These are phyloP conservation scores for Hypoxylon sp. DNA, from an alignment of 2,329 filamentous ascomycete species.

Conservation along the genomic window DNA sequence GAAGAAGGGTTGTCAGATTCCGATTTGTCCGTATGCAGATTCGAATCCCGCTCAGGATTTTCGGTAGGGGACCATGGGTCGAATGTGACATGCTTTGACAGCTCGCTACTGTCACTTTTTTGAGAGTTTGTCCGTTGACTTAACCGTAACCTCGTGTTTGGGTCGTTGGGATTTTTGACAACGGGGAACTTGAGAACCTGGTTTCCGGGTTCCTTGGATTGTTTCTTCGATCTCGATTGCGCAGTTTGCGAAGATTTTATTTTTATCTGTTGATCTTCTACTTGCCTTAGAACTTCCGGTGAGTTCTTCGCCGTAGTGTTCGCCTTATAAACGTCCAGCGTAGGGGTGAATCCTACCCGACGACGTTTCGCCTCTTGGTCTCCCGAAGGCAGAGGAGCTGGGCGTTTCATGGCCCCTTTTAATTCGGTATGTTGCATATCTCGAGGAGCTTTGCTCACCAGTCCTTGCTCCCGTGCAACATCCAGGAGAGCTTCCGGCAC, in stretches of 20 bases:
- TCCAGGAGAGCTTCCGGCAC: conserved; percentile 59
- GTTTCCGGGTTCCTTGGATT: conserved; percentile 59
- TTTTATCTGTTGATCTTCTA: conserved; percentile 18
- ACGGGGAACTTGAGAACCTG: conserved; percentile 75
- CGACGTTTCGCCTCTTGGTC: conserved; percentile 50
- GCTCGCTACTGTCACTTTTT: conserved; percentile 59
- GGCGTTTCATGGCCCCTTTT: conserved; percentile 45
- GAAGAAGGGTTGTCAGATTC: conserved; percentile 41
- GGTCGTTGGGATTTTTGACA: conserved; percentile 82
- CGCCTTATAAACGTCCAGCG: conserved; percentile 5
- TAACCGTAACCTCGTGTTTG: conserved; percentile 72
- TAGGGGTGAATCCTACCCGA: conserved; percentile 48
- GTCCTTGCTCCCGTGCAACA: conserved; percentile 59
- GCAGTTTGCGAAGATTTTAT: conserved; percentile 45
- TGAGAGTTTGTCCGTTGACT: conserved; percentile 76
- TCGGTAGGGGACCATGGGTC: conserved; percentile 43
- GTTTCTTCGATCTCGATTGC: conserved; percentile 49
- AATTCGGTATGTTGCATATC: conserved; percentile 30
- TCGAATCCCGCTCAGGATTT: conserved; percentile 18
- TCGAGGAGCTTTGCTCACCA: conserved; percentile 55
- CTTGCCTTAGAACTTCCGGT: conserved; percentile 4
- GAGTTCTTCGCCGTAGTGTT: conserved; percentile 12
- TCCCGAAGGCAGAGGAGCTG: conserved; percentile 35
- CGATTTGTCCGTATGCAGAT: conserved; percentile 36
- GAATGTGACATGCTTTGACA: conserved; percentile 58